Conservation (phyloP, 2,329 filamentous ascomycete genomes). For the Calonectria crousiana region DNA sequence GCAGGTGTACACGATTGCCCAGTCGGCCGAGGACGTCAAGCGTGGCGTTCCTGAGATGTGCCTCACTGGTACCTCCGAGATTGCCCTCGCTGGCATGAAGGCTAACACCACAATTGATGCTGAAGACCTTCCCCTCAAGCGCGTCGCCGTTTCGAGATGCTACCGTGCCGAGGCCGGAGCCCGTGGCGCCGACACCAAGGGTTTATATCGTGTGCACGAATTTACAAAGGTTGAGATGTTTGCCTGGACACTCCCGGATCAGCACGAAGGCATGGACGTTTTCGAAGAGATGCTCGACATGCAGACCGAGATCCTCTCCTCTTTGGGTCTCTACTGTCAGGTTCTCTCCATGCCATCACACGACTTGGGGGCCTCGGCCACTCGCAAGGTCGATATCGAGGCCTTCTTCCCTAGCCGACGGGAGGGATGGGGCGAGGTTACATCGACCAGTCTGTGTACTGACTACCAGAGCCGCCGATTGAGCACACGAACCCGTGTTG, state of each 20-base stretch:
- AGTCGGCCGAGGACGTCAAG: slow-evolving; percentile 71
- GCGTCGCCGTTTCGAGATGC: slow-evolving; percentile 89
- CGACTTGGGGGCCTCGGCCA: slow-evolving; percentile 90
- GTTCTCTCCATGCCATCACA: slow-evolving; percentile 91
- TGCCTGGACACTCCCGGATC: slow-evolving; percentile 81
- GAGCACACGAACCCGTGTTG: slow-evolving; percentile 76
- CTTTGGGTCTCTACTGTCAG: slow-evolving; percentile 85
- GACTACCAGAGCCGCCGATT: slow-evolving; percentile 93
- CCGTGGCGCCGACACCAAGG: slow-evolving; percentile 90
- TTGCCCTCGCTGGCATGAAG: slow-evolving; percentile 91
- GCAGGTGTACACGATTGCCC: slow-evolving; percentile 87
- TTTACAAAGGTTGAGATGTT: slow-evolving; percentile 99
- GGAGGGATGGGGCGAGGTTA: slow-evolving; percentile 88
- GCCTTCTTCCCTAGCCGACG: slow-evolving; percentile 89
- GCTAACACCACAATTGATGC: slow-evolving; percentile 77
- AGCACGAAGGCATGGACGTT: slow-evolving; percentile 62
- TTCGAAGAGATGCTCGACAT: slow-evolving; percentile 90
- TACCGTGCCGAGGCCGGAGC: slow-evolving; percentile 96
- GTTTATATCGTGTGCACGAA: slow-evolving; percentile 96
- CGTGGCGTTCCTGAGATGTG: slow-evolving; percentile 76
- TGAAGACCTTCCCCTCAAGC: slow-evolving; percentile 78
- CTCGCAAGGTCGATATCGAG: slow-evolving; percentile 92
- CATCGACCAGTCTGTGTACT: slow-evolving; percentile 89
- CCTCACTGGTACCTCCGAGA: slow-evolving; percentile 92
- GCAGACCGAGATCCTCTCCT: slow-evolving; percentile 84